Evolutionary conservation across 108 stramenopile genomes (phyloP).

Genomic region (Skeletonema costatum): DNA sequence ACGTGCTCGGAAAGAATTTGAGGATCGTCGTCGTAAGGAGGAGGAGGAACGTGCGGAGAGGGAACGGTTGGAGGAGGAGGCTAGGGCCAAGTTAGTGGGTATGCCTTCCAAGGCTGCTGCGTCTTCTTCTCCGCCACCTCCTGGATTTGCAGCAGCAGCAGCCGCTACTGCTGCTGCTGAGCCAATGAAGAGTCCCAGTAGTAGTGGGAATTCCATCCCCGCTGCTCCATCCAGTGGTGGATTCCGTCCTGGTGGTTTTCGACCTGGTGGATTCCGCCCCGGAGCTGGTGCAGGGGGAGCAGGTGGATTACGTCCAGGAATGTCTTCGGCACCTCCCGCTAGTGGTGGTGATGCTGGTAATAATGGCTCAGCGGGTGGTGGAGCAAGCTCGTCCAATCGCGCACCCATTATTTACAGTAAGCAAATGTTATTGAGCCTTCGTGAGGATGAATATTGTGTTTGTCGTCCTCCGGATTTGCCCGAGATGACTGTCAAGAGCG

Average conservation of each 20-base stretch:
- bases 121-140: neutral
- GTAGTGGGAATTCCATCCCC: neutral
- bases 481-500: constrained; percentile 25
- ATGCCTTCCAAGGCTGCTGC: neutral
- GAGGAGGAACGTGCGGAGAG: constrained; percentile 32
- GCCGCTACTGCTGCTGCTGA: neutral
- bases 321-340: constrained; percentile 5
- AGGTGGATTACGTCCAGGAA: constrained; percentile 39
- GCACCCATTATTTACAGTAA: constrained; percentile 45
- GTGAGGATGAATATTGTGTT: constrained; percentile 36
- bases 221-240: constrained; percentile 21
- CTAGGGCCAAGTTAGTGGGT: constrained; percentile 12
- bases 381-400: constrained; percentile 2
- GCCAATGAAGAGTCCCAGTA: neutral
- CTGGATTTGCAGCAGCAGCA: neutral
- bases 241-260: constrained; percentile 37
- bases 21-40: constrained; percentile 28
- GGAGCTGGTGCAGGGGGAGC: neutral
- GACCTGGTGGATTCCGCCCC: constrained; percentile 14
- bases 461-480: constrained; percentile 37
- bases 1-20: constrained; percentile 35
- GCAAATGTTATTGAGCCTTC: constrained; percentile 36
- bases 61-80: constrained; percentile 32
- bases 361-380: neutral
- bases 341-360: neutral